phyloP scores from a whole-genome alignment of 1,139 yeast species.

The Saccharomycopsis hybrid region DNA sequence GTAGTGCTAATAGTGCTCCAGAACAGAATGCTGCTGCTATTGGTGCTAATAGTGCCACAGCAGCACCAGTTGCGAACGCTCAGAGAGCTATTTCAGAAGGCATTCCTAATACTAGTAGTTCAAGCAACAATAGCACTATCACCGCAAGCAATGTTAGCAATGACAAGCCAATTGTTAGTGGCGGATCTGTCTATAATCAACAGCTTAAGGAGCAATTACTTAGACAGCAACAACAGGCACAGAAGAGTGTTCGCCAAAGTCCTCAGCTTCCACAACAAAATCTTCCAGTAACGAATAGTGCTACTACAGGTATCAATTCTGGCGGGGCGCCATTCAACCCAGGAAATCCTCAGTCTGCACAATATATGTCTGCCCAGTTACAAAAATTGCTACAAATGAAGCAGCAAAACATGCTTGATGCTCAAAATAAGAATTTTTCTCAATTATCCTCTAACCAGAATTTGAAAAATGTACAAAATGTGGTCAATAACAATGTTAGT shows the following conservation, averaged over 20 bases:
- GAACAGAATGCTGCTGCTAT: slow-evolving; percentile 2
- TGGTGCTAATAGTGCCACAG: not conserved
- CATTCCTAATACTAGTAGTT: not conserved
- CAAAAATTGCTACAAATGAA: too few species aligned
- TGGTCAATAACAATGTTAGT: slow-evolving; percentile 22
- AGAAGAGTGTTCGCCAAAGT: not conserved
- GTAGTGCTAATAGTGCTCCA: slow-evolving; percentile 9
- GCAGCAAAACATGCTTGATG: too few species aligned
- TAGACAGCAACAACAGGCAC: not conserved
- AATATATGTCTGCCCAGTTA: not conserved
- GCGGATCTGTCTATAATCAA: not conserved
- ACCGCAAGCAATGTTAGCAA: not conserved
- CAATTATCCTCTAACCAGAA: not conserved
- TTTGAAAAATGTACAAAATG: not conserved
- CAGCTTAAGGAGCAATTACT: not conserved
- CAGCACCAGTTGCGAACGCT: not conserved
- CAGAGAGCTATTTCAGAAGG: not conserved
- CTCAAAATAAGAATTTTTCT: too few species aligned
- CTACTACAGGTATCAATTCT: too few species aligned
- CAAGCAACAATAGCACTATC: not conserved
- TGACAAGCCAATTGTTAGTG: not conserved
- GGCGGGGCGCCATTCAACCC: not conserved
- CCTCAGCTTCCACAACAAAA: not conserved
- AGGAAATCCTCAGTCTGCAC: not conserved
- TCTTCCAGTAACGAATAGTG: too few species aligned